These are phyloP conservation scores for Lasiodiplodia citricola DNA, from an alignment of 2,329 filamentous ascomycete species.

Conservation along the genomic window DNA sequence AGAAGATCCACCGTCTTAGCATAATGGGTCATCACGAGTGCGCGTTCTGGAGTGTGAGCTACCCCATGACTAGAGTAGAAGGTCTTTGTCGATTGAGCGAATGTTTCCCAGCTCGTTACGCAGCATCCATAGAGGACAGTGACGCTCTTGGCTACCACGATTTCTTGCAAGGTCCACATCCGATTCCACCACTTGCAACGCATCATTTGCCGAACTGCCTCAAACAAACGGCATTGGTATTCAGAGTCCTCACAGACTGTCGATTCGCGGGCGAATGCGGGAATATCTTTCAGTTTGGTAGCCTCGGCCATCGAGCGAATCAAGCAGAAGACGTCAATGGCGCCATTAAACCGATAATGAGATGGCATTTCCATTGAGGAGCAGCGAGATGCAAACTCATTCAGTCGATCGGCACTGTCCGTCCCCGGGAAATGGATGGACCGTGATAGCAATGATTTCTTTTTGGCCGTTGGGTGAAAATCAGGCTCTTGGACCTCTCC, in stretches of 20 bases:
- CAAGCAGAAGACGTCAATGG: background rate
- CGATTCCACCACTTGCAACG: background rate
- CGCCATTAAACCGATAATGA: background rate
- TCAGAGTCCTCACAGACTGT: background rate
- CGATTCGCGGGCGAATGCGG: background rate
- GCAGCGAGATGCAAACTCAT: background rate
- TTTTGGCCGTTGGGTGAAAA: background rate
- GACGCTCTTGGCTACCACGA: background rate
- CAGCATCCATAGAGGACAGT: background rate
- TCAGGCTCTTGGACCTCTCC: background rate
- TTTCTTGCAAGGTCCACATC: background rate
- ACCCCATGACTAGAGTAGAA: too few species aligned
- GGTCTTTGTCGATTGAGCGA: background rate
- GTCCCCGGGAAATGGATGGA: background rate
- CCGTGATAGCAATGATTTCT: fast-evolving
- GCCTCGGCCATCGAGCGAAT: background rate
- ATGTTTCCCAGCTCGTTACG: background rate
- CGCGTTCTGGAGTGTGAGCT: too few species aligned
- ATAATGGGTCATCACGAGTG: too few species aligned
- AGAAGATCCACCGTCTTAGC: background rate
- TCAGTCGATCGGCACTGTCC: background rate
- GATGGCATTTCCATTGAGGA: background rate
- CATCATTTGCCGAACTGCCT: background rate
- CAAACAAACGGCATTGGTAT: background rate
- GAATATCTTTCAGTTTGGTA: background rate